Evolutionary conservation across 495 filamentous ascomycete genomes (phyloP).

Genomic region (Evansstolkia leycettana): DNA sequence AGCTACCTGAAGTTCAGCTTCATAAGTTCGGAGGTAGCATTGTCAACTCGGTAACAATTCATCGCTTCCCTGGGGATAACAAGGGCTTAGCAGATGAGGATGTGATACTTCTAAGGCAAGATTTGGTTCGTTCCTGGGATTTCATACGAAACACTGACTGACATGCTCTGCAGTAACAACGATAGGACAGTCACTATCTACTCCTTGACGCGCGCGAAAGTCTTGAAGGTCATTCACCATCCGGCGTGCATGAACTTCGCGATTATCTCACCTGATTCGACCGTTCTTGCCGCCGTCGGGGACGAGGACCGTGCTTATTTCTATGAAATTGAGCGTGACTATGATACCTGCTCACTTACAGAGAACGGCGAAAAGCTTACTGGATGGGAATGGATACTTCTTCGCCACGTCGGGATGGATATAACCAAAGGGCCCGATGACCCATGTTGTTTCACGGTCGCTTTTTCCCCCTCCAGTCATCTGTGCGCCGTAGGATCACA

Average conservation of each 20-base stretch:
- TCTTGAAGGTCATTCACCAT: slow-evolving; percentile 57
- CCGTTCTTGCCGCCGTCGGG: slow-evolving; percentile 68
- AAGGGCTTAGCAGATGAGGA: slow-evolving; percentile 42
- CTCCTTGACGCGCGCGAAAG: slow-evolving; percentile 48
- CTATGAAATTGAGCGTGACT: slow-evolving; percentile 40
- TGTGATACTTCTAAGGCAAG: slow-evolving; percentile 51
- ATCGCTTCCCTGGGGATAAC: slow-evolving; percentile 39
- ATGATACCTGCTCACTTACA: slow-evolving; percentile 26
- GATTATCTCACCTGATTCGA: slow-evolving; percentile 79
- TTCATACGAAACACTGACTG: background rate
- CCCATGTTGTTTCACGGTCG: slow-evolving; percentile 53
- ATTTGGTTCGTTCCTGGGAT: background rate
- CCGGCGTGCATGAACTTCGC: slow-evolving; percentile 83
- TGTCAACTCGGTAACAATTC: slow-evolving; percentile 62
- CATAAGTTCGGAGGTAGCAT: slow-evolving; percentile 45
- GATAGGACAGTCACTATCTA: slow-evolving; percentile 76
- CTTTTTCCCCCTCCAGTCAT: slow-evolving; percentile 56
- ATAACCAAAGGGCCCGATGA: slow-evolving; percentile 23
- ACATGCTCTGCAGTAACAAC: slow-evolving; percentile 52
- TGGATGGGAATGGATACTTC: slow-evolving; percentile 25
- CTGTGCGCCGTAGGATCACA: slow-evolving; percentile 62
- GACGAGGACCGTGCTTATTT: slow-evolving; percentile 78
- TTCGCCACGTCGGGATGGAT: slow-evolving; percentile 25
- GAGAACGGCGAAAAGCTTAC: slow-evolving; percentile 30
- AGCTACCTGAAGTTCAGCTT: slow-evolving; percentile 34